Conservation (phyloP, 345 rosid species). For the Gynandropsis gynandra region DNA sequence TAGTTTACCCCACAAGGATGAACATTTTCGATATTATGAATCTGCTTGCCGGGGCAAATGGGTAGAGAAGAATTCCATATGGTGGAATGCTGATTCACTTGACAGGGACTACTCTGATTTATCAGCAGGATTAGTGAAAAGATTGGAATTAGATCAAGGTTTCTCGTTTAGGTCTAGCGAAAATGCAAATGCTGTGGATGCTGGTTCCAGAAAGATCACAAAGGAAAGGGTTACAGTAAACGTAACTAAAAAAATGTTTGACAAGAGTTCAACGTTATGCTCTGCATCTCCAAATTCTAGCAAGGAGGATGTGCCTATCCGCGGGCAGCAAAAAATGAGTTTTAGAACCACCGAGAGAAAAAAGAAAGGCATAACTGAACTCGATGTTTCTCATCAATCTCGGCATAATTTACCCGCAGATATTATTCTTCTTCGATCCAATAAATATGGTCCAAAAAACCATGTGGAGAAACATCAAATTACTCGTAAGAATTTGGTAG, state of each 20-base stretch:
- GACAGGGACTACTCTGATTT: slow-evolving; percentile 22
- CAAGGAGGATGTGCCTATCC: not conserved
- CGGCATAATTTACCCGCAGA: slow-evolving; percentile 30
- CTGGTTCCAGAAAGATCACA: slow-evolving; percentile 20
- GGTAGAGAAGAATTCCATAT: slow-evolving; percentile 26
- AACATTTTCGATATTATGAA: slow-evolving; percentile 25
- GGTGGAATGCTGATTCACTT: slow-evolving; percentile 21
- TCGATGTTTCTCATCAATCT: slow-evolving; percentile 23
- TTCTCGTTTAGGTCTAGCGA: slow-evolving; percentile 27
- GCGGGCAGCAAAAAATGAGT: not conserved
- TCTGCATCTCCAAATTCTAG: slow-evolving; percentile 26
- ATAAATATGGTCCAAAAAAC: slow-evolving; percentile 18
- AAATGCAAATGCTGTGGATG: slow-evolving; percentile 17
- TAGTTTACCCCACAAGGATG: slow-evolving; percentile 13
- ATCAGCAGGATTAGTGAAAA: slow-evolving; percentile 18
- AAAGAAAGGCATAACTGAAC: slow-evolving; percentile 24
- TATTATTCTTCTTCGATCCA: slow-evolving; percentile 34
- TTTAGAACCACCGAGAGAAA: slow-evolving; percentile 16
- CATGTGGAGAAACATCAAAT: slow-evolving; percentile 19
- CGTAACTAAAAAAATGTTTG: slow-evolving; percentile 8
- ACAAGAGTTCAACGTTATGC: slow-evolving; percentile 13
- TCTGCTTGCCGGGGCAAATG: slow-evolving; percentile 29
- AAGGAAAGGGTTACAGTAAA: slow-evolving; percentile 18
- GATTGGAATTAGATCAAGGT: slow-evolving; percentile 21
- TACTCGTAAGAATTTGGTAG: slow-evolving; percentile 19